Evolutionary conservation across 208 protist species (phyloP).

Genomic region (Herpetomonas samuelpessoai): DNA sequence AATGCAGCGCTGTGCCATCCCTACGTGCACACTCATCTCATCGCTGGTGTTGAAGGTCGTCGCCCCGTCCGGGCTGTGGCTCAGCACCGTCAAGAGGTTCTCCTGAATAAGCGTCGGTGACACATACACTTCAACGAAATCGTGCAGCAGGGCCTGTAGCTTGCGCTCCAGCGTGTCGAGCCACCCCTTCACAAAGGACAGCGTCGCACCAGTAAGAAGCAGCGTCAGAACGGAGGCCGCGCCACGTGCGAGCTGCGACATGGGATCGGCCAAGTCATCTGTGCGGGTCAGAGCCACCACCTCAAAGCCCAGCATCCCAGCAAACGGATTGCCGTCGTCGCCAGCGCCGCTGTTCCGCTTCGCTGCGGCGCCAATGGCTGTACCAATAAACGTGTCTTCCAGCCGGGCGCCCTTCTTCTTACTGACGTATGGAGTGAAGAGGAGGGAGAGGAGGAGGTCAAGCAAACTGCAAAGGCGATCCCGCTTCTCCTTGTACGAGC

Average conservation of each 20-base stretch:
- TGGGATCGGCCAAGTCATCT: conserved; percentile 27
- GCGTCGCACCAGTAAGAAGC: conserved; percentile 53
- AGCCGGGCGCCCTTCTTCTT: conserved; percentile 29
- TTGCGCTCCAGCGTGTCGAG: conserved; percentile 80
- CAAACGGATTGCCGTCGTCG: neutral
- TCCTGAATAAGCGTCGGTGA: conserved; percentile 72
- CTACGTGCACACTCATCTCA: conserved; percentile 62
- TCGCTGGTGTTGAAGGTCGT: conserved; percentile 66
- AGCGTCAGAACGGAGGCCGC: conserved; percentile 71
- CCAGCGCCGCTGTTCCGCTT: neutral
- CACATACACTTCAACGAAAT: conserved; percentile 69
- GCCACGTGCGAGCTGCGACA: conserved; percentile 75
- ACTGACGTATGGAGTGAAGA: conserved; percentile 47
- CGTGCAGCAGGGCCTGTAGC: conserved; percentile 54
- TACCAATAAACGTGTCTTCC: conserved; percentile 68
- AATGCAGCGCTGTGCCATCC: conserved; percentile 47
- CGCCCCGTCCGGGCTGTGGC: conserved; percentile 60
- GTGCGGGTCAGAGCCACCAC: conserved; percentile 62
- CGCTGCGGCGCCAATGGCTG: conserved; percentile 6
- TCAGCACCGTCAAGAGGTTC: conserved; percentile 63
- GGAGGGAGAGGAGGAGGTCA: conserved; percentile 65
- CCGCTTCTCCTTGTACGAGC: conserved; percentile 33
- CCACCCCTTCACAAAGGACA: conserved; percentile 69
- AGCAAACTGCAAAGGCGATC: conserved; percentile 58
- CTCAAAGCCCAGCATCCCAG: conserved; percentile 36